phyloP scores from a whole-genome alignment of 352 stramenopile genomes.

The Globisporangium carolinianum region DNA sequence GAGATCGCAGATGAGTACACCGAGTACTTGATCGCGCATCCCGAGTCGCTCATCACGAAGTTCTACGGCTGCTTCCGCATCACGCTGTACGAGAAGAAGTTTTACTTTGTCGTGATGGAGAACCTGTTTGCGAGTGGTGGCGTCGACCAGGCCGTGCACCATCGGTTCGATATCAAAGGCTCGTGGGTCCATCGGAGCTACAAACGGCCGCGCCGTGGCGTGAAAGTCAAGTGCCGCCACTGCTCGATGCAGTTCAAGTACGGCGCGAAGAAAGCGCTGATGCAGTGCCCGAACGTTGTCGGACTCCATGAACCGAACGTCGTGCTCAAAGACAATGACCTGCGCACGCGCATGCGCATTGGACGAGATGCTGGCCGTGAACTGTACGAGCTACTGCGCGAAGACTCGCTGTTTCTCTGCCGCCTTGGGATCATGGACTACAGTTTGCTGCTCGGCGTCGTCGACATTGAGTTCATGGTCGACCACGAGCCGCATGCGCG shows the following conservation, averaged over 20 bases:
- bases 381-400: slow-evolving; percentile 56
- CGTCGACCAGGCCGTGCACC: slow-evolving; percentile 70
- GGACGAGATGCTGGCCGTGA: slow-evolving; percentile 38
- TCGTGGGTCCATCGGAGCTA: slow-evolving; percentile 89
- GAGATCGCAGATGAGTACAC: slow-evolving; percentile 82
- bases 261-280: slow-evolving; percentile 46
- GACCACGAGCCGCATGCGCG: slow-evolving; percentile 25
- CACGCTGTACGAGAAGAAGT: slow-evolving; percentile 84
- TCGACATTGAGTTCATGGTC: slow-evolving; percentile 78
- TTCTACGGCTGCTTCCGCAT: slow-evolving; percentile 90
- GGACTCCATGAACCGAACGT: slow-evolving; percentile 79
- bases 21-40: slow-evolving; percentile 77
- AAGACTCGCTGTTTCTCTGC: slow-evolving; percentile 75
- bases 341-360: slow-evolving; percentile 79
- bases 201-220: slow-evolving; percentile 58
- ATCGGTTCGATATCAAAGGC: slow-evolving; percentile 89
- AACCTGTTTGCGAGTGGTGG: slow-evolving; percentile 70
- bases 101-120: slow-evolving; percentile 92
- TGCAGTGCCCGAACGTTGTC: slow-evolving; percentile 78
- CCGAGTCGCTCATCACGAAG: slow-evolving; percentile 76
- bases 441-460: slow-evolving; percentile 80
- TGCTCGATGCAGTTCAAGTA: slow-evolving; percentile 86
- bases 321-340: slow-evolving; percentile 84
- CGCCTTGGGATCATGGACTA: slow-evolving; percentile 88
- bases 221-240: slow-evolving; percentile 79